Conservation (phyloP, 2,329 filamentous ascomycete species). For the Diaporthe capsici region DNA sequence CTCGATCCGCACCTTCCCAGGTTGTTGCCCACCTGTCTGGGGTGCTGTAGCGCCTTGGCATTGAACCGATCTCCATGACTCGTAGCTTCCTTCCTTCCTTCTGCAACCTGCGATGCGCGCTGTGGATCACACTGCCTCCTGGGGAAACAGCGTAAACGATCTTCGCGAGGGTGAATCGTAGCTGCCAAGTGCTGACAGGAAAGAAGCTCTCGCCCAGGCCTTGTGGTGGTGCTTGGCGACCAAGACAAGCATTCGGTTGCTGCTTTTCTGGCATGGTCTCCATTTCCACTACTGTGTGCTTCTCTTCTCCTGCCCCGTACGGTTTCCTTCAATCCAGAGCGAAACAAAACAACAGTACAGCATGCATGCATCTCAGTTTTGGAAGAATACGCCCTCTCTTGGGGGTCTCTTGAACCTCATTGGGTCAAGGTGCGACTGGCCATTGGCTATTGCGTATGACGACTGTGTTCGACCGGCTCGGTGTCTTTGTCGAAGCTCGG, state of each 20-base stretch:
- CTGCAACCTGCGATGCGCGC: background rate
- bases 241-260: background rate
- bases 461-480: background rate
- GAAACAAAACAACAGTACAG: background rate
- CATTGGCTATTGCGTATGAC: background rate
- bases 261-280: background rate
- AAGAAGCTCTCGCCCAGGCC: slow-evolving; percentile 29
- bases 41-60: slow-evolving; percentile 27
- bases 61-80: background rate
- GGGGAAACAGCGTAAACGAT: slow-evolving; percentile 3
- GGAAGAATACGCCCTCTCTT: background rate
- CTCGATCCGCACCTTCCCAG: slow-evolving; percentile 9
- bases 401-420: background rate
- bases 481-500: background rate
- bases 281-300: too few relatives aligned
- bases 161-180: background rate
- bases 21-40: background rate
- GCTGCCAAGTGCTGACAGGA: slow-evolving; percentile 6
- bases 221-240: background rate
- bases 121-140: background rate
- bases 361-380: background rate
- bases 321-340: background rate
- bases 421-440: background rate
- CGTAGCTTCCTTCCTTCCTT: background rate
- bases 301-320: background rate